Percentiles rank a stretch among this genome's conserved stretches.
Conservation (phyloP, 805 yeast species). For the Barnettozyma californica region DNA sequence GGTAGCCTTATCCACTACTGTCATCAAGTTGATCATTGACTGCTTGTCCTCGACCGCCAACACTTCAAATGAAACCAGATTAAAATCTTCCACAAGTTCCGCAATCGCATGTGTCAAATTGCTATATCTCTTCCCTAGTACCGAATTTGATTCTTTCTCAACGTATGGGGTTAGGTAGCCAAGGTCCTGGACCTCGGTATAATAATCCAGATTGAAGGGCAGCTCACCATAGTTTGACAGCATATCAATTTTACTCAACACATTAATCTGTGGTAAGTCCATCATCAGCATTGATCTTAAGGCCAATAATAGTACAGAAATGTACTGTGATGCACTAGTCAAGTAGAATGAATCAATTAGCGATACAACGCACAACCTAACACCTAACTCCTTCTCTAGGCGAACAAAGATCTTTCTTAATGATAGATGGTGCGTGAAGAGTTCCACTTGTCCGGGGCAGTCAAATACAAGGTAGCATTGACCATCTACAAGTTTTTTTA, state of each 20-base stretch:
- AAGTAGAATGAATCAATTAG: slow-evolving; percentile 78
- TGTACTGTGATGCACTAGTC: slow-evolving; percentile 83
- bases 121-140: slow-evolving; percentile 55
- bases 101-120: slow-evolving; percentile 71
- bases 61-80: slow-evolving; percentile 84
- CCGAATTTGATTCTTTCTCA: slow-evolving; percentile 65
- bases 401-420: slow-evolving; percentile 60
- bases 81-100: slow-evolving; percentile 81
- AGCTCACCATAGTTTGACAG: slow-evolving; percentile 70
- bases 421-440: slow-evolving; percentile 85
- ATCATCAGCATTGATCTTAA: slow-evolving; percentile 89
- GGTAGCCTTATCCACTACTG: slow-evolving; percentile 81
- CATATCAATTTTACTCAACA: slow-evolving; percentile 85
- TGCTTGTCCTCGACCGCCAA: slow-evolving; percentile 86
- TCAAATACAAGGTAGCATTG: slow-evolving; percentile 71
- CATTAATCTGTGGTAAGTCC: slow-evolving; percentile 90
- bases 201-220: slow-evolving; percentile 78
- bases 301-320: slow-evolving; percentile 74
- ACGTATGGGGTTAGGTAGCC: slow-evolving; percentile 60
- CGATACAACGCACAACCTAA: slow-evolving; percentile 80
- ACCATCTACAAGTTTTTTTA: slow-evolving; percentile 48
- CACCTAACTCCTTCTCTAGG: slow-evolving; percentile 57
- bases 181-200: slow-evolving; percentile 89
- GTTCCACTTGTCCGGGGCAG: slow-evolving; percentile 95
- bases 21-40: slow-evolving; percentile 79